phyloP scores from a whole-genome alignment of 2,329 filamentous ascomycete genomes.

The Dactylonectria estremocensis region DNA sequence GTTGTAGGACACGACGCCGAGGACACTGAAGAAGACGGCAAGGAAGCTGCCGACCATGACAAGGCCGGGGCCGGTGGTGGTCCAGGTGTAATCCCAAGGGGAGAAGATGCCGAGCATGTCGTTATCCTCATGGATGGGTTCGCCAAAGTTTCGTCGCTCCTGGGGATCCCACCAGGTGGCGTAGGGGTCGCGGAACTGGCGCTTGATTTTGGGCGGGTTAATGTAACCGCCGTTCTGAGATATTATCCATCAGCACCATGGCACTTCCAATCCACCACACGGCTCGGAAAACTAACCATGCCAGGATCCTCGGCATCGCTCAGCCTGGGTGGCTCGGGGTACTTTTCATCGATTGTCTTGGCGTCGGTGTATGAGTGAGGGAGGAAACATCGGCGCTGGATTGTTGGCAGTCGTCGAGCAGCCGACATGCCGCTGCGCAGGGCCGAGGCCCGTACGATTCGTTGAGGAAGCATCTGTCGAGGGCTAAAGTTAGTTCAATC shows the following conservation, averaged over 20 bases:
- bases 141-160: slow-evolving; percentile 96
- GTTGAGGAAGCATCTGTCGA: slow-evolving; percentile 73
- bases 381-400: slow-evolving; percentile 72
- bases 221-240: slow-evolving; percentile 86
- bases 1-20: slow-evolving; percentile 76
- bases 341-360: slow-evolving; percentile 67
- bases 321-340: slow-evolving; percentile 62
- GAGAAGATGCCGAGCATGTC: slow-evolving; percentile 93
- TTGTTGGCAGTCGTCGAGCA: slow-evolving; percentile 65
- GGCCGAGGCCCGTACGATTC: slow-evolving; percentile 67
- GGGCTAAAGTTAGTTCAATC: slow-evolving; percentile 32
- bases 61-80: slow-evolving; percentile 77
- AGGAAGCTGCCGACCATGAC: slow-evolving; percentile 80
- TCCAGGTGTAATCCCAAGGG: slow-evolving; percentile 90
- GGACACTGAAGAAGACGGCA: slow-evolving; percentile 73
- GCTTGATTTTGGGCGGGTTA: slow-evolving; percentile 85
- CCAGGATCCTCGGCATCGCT: slow-evolving; percentile 76
- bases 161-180: slow-evolving; percentile 98
- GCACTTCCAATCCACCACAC: slow-evolving; percentile 21
- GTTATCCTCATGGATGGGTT: slow-evolving; percentile 96
- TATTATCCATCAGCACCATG: slow-evolving; percentile 45
- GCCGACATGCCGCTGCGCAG: slow-evolving; percentile 61
- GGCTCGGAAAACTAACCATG: slow-evolving; percentile 67
- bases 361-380: slow-evolving; percentile 65
- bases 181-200: slow-evolving; percentile 93